phyloP scores from a whole-genome alignment of 2,329 filamentous ascomycete genomes.

The Botrytis deweyae region DNA sequence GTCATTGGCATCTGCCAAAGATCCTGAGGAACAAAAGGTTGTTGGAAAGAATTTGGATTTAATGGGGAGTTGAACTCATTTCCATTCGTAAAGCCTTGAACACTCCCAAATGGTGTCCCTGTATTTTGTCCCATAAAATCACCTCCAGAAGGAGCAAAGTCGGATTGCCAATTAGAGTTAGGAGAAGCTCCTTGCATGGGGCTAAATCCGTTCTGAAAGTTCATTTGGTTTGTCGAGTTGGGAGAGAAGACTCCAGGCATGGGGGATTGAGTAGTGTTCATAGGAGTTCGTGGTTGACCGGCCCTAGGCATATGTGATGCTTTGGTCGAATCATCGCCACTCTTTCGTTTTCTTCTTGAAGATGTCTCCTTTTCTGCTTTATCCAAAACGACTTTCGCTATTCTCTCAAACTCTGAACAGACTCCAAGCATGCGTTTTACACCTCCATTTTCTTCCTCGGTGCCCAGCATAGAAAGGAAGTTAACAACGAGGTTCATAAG shows the following conservation, averaged over 20 bases:
- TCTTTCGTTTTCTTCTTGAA: slow-evolving; percentile 78
- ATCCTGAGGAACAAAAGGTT: slow-evolving; percentile 88
- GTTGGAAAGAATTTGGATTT: slow-evolving; percentile 59
- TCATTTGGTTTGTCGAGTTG: slow-evolving; percentile 29
- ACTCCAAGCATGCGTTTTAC: slow-evolving; percentile 92
- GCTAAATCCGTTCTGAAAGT: slow-evolving; percentile 35
- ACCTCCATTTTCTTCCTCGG: slow-evolving; percentile 84
- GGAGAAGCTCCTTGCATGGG: slow-evolving; percentile 33
- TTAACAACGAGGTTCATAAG: slow-evolving; percentile 92
- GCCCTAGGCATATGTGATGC: slow-evolving; percentile 23
- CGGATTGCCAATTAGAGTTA: slow-evolving; percentile 29
- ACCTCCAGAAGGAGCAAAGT: slow-evolving; percentile 25
- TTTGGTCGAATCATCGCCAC: slow-evolving; percentile 48
- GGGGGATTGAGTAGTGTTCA: slow-evolving; percentile 30
- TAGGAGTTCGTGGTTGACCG: slow-evolving; percentile 31
- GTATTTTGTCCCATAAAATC: slow-evolving; percentile 34
- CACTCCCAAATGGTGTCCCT: slow-evolving; percentile 36
- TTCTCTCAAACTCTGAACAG: slow-evolving; percentile 94
- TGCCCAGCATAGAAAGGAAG: slow-evolving; percentile 85
- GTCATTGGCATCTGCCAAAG: slow-evolving; percentile 96
- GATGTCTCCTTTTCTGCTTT: slow-evolving; percentile 78
- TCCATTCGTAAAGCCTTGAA: slow-evolving; percentile 32
- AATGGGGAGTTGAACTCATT: slow-evolving; percentile 37
- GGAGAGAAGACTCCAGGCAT: slow-evolving; percentile 37
- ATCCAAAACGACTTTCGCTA: slow-evolving; percentile 86